Percentiles rank a stretch among this genome's conserved stretches.
Conservation (phyloP, 78 protist genomes). For the Dictyostelium capitatum region DNA sequence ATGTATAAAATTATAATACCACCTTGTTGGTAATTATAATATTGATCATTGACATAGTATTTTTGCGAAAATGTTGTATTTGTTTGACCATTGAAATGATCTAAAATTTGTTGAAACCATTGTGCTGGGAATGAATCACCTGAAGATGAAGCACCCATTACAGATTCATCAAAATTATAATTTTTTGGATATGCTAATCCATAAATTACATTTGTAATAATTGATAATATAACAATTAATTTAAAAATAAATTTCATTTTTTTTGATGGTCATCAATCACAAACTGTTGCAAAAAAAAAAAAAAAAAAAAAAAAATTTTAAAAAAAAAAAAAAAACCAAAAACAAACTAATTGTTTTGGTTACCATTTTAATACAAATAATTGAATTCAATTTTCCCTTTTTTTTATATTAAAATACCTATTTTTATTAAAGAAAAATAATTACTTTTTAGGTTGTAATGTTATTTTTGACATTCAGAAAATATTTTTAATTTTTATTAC, state of each 20-base stretch:
- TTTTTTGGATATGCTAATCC: background rate
- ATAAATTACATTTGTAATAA: background rate
- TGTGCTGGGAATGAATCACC: background rate
- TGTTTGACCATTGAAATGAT: constrained; percentile 54
- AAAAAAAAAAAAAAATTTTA: no score
- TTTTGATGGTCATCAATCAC: no score
- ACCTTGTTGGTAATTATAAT: constrained; percentile 33
- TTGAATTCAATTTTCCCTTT: no score
- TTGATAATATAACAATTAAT: background rate
- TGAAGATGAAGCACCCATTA: background rate
- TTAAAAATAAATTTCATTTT: background rate
- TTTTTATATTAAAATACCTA: no score
- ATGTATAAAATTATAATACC: constrained; percentile 74
- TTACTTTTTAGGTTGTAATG: no score
- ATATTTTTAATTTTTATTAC: no score
- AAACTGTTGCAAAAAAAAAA: no score
- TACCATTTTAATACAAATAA: no score
- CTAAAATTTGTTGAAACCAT: constrained; percentile 54
- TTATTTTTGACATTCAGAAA: no score
- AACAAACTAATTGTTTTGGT: no score
- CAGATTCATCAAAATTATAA: background rate
- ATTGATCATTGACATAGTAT: constrained; percentile 48
- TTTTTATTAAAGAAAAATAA: no score
- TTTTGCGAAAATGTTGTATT: constrained; percentile 41
- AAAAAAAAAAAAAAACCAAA: no score